These are phyloP conservation scores for Naganishia liquefaciens DNA, from an alignment of 1,284 basidiomycete species.

Conservation along the genomic window DNA sequence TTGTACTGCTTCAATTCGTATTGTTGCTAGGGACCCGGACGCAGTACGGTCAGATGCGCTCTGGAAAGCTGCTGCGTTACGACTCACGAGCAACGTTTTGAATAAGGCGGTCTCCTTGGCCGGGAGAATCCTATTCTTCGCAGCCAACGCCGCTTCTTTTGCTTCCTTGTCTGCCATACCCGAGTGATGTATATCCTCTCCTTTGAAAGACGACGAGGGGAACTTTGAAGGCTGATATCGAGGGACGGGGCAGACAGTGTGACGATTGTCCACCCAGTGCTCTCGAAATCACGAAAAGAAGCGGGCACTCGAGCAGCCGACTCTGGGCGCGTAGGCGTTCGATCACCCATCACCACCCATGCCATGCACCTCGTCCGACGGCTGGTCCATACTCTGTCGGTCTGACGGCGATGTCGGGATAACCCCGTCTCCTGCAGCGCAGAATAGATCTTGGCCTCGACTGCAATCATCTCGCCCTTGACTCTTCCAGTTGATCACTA, in stretches of 20 bases:
- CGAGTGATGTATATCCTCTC: no score
- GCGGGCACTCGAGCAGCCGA: no score
- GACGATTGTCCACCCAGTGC: background rate
- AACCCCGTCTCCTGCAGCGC: no score
- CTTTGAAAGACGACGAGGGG: no score
- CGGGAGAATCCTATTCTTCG: slow-evolving; percentile 59
- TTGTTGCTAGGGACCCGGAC: slow-evolving; percentile 52
- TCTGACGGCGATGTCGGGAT: no score
- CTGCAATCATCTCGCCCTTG: no score
- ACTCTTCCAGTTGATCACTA: background rate
- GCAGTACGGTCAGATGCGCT: background rate
- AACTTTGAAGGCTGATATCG: background rate
- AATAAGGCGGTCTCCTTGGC: slow-evolving; percentile 85
- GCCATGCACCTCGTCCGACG: no score
- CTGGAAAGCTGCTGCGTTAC: slow-evolving; percentile 4
- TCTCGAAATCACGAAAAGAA: no score
- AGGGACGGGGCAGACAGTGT: background rate
- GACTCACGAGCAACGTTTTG: slow-evolving; percentile 74
- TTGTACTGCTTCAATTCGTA: slow-evolving; percentile 91
- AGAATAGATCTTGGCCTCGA: no score
- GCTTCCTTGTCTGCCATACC: slow-evolving; percentile 27
- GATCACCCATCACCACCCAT: no score
- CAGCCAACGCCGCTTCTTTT: slow-evolving; percentile 26
- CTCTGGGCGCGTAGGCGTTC: no score
- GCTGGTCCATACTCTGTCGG: no score